Percentiles rank a stretch among this genome's conserved stretches.
phyloP scores from a whole-genome alignment of 192 early-diverging fungal genomes.

The Radiomyces spectabilis region DNA sequence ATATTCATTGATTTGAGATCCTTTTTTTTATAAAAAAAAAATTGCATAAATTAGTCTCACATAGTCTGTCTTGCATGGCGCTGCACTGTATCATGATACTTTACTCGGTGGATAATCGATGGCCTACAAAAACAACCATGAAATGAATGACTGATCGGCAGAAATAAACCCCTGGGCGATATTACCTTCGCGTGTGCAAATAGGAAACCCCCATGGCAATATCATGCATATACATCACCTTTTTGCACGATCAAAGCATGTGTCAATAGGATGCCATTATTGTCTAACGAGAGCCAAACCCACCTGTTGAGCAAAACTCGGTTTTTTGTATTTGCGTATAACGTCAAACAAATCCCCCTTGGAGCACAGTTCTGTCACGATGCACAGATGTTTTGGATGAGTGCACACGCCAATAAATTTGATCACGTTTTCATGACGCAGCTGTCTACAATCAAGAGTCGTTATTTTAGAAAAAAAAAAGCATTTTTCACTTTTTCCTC shows the following conservation, averaged over 20 bases:
- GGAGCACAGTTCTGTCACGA: conserved; percentile 68
- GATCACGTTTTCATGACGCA: conserved; percentile 70
- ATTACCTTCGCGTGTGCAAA: conserved; percentile 51
- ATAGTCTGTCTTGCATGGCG: too few relatives aligned
- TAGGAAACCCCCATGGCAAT: conserved; percentile 67
- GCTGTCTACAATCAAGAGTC: too few relatives aligned
- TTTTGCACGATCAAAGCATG: conserved; percentile 18
- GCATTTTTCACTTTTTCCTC: not conserved
- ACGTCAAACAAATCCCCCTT: conserved; percentile 71
- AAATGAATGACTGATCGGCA: not conserved
- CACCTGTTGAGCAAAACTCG: conserved; percentile 56
- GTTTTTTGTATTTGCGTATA: conserved; percentile 55
- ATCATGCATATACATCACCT: conserved; percentile 74
- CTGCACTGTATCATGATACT: not conserved
- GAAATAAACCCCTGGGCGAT: not conserved
- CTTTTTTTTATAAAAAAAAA: conserved; percentile 11
- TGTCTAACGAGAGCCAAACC: too few relatives aligned
- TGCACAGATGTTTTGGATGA: conserved; percentile 55
- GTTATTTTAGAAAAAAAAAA: not conserved
- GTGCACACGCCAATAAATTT: conserved; percentile 69
- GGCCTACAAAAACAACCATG: conserved; percentile 29
- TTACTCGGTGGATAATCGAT: conserved; percentile 64
- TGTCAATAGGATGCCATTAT: not conserved
- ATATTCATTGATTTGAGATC: conserved; percentile 78
- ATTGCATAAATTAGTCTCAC: too few relatives aligned